Evolutionary conservation across 78 protist genomes (phyloP).

Genomic region (Cavenderia fasciculata): DNA sequence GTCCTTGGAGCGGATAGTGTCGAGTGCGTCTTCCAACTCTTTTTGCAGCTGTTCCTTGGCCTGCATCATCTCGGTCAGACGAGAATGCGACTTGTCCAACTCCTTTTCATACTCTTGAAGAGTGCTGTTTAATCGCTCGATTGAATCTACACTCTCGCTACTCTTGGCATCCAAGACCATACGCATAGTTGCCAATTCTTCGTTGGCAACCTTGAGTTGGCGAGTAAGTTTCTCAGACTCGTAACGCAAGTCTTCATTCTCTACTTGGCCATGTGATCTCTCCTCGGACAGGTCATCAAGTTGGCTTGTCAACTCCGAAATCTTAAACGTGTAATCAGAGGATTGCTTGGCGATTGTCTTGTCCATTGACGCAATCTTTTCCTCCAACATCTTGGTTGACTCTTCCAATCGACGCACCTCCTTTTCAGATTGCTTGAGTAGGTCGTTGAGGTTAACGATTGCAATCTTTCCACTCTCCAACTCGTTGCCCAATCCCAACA

Average conservation of each 20-base stretch:
- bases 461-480: not conserved
- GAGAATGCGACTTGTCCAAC: not conserved
- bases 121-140: not conserved
- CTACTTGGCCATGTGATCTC: no score
- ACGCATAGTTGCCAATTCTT: no score
- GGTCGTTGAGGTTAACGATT: not conserved
- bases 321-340: no score
- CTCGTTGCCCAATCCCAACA: not conserved
- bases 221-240: no score
- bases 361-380: no score
- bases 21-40: not conserved
- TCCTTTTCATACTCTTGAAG: not conserved
- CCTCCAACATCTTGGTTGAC: not conserved
- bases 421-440: not conserved
- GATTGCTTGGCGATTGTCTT: no score
- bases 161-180: not conserved
- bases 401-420: not conserved
- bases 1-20: not conserved
- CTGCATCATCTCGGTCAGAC: not conserved
- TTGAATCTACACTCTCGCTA: not conserved
- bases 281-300: no score
- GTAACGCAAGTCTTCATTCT: no score
- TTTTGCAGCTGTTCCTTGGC: not conserved
- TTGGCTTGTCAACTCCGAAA: no score
- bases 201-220: no score